Percentiles rank a stretch among this genome's conserved stretches.
These are phyloP conservation scores for Phytophthora idaei DNA, from an alignment of 352 stramenopile species.

Conservation along the genomic window DNA sequence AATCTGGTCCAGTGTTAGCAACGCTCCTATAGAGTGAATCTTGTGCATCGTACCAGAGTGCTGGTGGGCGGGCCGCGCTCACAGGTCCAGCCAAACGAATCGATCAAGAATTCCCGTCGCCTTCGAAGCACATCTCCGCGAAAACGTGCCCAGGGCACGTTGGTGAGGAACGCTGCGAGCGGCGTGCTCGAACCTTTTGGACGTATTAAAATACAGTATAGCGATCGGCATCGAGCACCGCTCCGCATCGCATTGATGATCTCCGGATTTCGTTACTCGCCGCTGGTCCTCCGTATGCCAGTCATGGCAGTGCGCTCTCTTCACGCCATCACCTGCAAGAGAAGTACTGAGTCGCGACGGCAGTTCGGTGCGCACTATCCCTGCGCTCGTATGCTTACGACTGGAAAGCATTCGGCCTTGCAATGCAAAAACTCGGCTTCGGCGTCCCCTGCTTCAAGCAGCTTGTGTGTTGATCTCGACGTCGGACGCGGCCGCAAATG, in stretches of 20 bases:
- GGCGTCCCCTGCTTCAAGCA: neutral
- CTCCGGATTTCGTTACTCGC: slow-evolving; percentile 6
- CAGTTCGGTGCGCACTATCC: slow-evolving; percentile 16
- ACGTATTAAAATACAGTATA: neutral
- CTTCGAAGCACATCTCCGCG: too few species aligned
- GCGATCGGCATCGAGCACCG: neutral
- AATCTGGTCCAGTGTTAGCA: slow-evolving; percentile 22
- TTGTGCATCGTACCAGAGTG: slow-evolving; percentile 1
- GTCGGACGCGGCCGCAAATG: neutral
- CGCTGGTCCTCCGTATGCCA: slow-evolving; percentile 24
- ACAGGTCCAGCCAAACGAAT: too few species aligned
- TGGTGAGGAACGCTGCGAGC: too few species aligned
- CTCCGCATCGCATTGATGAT: slow-evolving; percentile 13
- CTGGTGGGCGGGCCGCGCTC: slow-evolving; percentile 3
- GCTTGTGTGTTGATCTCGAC: neutral
- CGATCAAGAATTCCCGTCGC: too few species aligned
- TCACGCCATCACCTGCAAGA: slow-evolving; percentile 17
- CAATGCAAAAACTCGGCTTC: slow-evolving; percentile 15
- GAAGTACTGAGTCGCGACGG: slow-evolving; percentile 10
- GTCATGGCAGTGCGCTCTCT: slow-evolving; percentile 19
- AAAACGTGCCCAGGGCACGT: too few species aligned
- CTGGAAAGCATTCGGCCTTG: slow-evolving; percentile 8
- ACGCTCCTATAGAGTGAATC: slow-evolving; percentile 6
- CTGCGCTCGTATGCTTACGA: neutral
- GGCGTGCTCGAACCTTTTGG: neutral